These are phyloP conservation scores for Lichtheimia ramosa DNA, from an alignment of 371 early-diverging fungal genomes.

Conservation along the genomic window DNA sequence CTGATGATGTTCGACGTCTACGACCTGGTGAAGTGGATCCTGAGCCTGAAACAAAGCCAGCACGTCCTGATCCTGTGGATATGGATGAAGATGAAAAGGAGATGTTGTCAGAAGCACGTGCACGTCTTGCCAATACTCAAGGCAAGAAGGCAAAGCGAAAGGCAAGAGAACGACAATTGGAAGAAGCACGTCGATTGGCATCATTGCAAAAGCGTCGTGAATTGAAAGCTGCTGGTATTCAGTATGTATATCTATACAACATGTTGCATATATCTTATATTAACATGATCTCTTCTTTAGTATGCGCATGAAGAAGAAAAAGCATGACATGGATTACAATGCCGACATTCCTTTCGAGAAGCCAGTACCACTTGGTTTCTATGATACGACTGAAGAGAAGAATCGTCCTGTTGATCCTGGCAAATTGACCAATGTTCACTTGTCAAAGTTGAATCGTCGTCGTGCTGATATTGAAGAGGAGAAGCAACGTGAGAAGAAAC, in stretches of 20 bases:
- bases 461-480: constrained; percentile 62
- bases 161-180: constrained; percentile 95
- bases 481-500: constrained; percentile 80
- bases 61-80: constrained; percentile 97
- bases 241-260: constrained; percentile 33
- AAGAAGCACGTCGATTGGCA: constrained; percentile 92
- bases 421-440: constrained; percentile 61
- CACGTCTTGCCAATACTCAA: constrained; percentile 97
- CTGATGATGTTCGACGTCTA: constrained; percentile 77
- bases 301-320: constrained; percentile 60
- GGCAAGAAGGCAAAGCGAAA: constrained; percentile 99
- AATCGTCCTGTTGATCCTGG: constrained; percentile 58
- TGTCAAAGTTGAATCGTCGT: constrained; percentile 82
- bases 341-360: constrained; percentile 95
- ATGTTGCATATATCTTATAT: neutral
- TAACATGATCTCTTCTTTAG: constrained; percentile 13
- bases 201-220: constrained; percentile 93
- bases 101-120: constrained; percentile 97
- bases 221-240: constrained; percentile 95
- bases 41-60: constrained; percentile 95
- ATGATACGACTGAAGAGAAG: constrained; percentile 87
- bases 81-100: constrained; percentile 99
- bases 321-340: constrained; percentile 90
- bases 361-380: constrained; percentile 86
- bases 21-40: constrained; percentile 98